phyloP scores from a whole-genome alignment of 2,329 filamentous ascomycete genomes.

The Fusarium pseudonygamai region DNA sequence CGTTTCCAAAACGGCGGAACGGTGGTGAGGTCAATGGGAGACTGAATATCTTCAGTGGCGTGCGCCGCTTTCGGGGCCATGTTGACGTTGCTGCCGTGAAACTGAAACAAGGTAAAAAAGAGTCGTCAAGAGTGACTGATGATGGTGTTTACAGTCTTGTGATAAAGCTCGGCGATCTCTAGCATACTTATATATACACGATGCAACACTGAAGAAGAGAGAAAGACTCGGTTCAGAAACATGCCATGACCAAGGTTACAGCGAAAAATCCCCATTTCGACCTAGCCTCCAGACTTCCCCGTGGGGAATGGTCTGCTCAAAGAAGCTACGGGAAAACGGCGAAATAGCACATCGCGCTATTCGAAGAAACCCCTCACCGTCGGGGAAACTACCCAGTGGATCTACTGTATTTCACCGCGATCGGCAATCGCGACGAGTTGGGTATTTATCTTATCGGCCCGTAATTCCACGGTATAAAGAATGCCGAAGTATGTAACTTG shows the following conservation, averaged over 20 bases:
- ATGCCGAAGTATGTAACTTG: not conserved
- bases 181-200: slow-evolving; percentile 25
- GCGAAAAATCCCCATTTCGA: not conserved
- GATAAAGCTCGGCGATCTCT: not conserved
- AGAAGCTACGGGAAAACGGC: slow-evolving; percentile 19
- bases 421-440: not conserved
- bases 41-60: slow-evolving; percentile 44
- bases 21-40: slow-evolving; percentile 45
- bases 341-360: not conserved
- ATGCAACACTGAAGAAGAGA: not conserved
- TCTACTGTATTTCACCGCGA: not conserved
- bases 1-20: slow-evolving; percentile 49
- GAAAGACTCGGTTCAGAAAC: not conserved
- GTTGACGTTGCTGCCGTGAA: not conserved
- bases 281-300: slow-evolving; percentile 19
- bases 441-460: slow-evolving; percentile 24
- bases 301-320: slow-evolving; percentile 24
- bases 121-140: not conserved
- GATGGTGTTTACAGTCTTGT: not conserved
- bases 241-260: not conserved
- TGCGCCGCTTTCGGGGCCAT: slow-evolving; percentile 49
- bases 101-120: not conserved
- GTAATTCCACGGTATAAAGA: slow-evolving; percentile 22
- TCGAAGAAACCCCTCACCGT: slow-evolving; percentile 8
- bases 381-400: slow-evolving; percentile 4